Evolutionary conservation across 2,329 filamentous ascomycete species (phyloP).

Genomic region (Sporothrix globosa): DNA sequence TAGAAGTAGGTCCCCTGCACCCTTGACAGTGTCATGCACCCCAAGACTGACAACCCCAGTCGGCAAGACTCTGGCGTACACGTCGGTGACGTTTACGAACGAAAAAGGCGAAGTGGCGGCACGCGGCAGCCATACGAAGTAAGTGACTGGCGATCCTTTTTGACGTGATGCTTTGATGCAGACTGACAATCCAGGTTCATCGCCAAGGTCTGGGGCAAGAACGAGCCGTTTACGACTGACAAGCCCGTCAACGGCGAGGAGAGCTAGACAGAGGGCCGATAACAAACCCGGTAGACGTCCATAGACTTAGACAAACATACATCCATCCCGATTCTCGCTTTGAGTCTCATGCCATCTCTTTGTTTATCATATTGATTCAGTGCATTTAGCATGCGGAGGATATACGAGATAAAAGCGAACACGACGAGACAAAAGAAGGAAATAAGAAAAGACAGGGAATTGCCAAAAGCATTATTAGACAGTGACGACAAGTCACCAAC

Average conservation of each 20-base stretch:
- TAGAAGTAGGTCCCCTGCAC: constrained; percentile 54
- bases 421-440: background rate
- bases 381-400: background rate
- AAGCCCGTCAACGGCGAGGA: constrained; percentile 35
- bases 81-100: constrained; percentile 62
- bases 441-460: background rate
- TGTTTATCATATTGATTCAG: background rate
- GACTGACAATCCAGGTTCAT: constrained; percentile 36
- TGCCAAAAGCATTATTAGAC: too few relatives aligned
- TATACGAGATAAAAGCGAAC: background rate
- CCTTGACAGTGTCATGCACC: background rate
- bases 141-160: constrained; percentile 36
- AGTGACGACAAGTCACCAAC: background rate
- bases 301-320: constrained; percentile 15
- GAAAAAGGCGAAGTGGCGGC: constrained; percentile 62
- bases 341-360: background rate
- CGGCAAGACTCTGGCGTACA: constrained; percentile 66
- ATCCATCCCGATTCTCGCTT: background rate
- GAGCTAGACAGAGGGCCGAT: constrained; percentile 29
- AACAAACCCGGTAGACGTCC: background rate
- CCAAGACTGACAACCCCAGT: constrained; percentile 46
- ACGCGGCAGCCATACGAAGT: constrained; percentile 69
- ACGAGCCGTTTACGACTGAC: constrained; percentile 35
- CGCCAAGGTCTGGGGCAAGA: constrained; percentile 39
- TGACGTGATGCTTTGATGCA: background rate